These are phyloP conservation scores for Phytopythium boreale DNA, from an alignment of 352 stramenopile species.

Conservation along the genomic window DNA sequence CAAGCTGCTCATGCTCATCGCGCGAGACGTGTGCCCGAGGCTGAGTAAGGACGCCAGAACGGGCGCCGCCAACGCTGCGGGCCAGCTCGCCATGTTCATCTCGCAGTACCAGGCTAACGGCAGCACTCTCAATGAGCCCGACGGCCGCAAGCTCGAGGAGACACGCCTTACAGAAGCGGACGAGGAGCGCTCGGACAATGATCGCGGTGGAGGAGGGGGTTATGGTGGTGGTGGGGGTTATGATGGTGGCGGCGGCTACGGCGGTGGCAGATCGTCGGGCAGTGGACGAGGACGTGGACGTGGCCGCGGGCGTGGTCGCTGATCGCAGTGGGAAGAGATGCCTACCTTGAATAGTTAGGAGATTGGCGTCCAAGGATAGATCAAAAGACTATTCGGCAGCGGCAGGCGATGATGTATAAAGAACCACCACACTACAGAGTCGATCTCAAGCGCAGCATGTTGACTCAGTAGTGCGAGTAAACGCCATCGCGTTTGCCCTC, in stretches of 20 bases:
- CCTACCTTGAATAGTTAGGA: too few species aligned
- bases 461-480: background rate
- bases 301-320: constrained; percentile 15
- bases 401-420: background rate
- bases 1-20: constrained; percentile 71
- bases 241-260: constrained; percentile 17
- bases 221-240: constrained; percentile 8
- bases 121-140: constrained; percentile 51
- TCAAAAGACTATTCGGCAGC: background rate
- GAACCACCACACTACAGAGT: background rate
- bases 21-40: constrained; percentile 52
- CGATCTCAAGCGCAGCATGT: background rate
- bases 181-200: constrained; percentile 60
- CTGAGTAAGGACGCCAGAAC: constrained; percentile 74
- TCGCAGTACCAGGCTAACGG: constrained; percentile 62
- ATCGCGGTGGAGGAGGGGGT: constrained; percentile 18
- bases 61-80: constrained; percentile 70
- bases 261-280: constrained; percentile 25
- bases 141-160: constrained; percentile 66
- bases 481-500: background rate
- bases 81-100: constrained; percentile 73
- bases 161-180: constrained; percentile 60
- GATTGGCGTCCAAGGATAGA: background rate
- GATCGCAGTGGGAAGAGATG: background rate
- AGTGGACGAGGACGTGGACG: constrained; percentile 36